A percentile compares a stretch with the other conserved stretches of the same genome.
Evolutionary conservation across 148 eudicot genomes (phyloP).

Genomic region (Euryodendron excelsum): DNA sequence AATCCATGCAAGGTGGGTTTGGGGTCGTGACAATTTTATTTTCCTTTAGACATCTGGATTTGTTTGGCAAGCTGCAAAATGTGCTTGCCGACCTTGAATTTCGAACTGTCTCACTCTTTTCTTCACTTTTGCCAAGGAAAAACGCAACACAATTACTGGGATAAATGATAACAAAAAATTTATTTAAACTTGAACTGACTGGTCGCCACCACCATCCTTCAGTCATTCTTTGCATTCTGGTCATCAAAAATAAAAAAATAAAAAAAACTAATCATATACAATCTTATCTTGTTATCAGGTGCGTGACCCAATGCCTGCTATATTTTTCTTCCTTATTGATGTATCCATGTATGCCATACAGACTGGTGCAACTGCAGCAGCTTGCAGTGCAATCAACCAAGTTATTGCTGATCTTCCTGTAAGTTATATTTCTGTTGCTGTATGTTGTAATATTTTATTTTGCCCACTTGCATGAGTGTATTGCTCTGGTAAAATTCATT

Average conservation of each 20-base stretch:
- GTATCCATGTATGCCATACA: constrained; percentile 91
- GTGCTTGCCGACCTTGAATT: neutral
- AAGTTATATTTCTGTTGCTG: constrained; percentile 32
- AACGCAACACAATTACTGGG: neutral
- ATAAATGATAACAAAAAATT: neutral
- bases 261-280: neutral
- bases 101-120: neutral
- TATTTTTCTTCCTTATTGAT: constrained; percentile 88
- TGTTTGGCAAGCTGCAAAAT: neutral
- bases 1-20: too few relatives aligned
- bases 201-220: neutral
- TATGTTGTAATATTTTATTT: neutral
- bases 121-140: neutral
- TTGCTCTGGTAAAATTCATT: neutral
- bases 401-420: constrained; percentile 94
- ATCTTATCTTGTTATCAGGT: constrained; percentile 52
- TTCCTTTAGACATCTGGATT: neutral
- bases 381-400: constrained; percentile 96
- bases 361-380: constrained; percentile 97
- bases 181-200: neutral
- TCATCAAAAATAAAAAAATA: neutral
- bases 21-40: too few relatives aligned
- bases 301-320: constrained; percentile 98
- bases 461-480: neutral
- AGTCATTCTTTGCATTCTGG: neutral